Conservation (phyloP, 176 grass and related monocot genomes). For the Carex kokanica region DNA sequence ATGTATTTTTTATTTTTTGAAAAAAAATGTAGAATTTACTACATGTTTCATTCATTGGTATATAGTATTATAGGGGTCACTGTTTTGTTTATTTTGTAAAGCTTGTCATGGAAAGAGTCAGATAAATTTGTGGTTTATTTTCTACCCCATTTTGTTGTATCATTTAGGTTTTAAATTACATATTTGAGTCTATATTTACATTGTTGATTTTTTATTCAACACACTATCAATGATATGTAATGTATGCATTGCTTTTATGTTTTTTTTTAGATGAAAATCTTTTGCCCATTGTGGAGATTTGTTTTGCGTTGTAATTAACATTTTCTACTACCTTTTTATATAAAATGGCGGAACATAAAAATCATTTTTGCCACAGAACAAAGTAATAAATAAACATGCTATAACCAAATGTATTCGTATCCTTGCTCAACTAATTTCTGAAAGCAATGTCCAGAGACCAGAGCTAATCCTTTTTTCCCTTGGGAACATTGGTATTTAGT, state of each 20-base stretch:
- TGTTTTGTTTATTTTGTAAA: constrained; percentile 12
- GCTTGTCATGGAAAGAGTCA: background rate
- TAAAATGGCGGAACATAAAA: background rate
- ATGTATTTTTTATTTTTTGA: background rate
- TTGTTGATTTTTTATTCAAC: background rate
- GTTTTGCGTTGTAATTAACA: background rate
- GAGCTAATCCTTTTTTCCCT: no score
- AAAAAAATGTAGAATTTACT: no score
- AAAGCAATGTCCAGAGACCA: no score
- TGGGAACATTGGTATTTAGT: no score
- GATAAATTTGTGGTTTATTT: background rate
- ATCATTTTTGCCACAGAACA: background rate
- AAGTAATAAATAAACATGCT: background rate
- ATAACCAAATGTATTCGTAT: background rate
- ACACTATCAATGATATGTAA: background rate
- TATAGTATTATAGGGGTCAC: constrained; percentile 1
- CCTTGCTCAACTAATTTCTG: background rate
- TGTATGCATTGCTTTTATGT: background rate
- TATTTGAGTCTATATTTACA: constrained; percentile 1
- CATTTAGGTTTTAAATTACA: background rate
- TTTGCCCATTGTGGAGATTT: background rate
- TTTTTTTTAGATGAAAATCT: background rate
- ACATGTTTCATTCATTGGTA: background rate
- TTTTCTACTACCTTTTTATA: background rate
- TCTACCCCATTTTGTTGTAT: background rate